A percentile compares a stretch with the other conserved stretches of the same genome.
These are phyloP conservation scores for Mycena latifolia DNA, from an alignment of 768 basidiomycete genomes.

Conservation along the genomic window DNA sequence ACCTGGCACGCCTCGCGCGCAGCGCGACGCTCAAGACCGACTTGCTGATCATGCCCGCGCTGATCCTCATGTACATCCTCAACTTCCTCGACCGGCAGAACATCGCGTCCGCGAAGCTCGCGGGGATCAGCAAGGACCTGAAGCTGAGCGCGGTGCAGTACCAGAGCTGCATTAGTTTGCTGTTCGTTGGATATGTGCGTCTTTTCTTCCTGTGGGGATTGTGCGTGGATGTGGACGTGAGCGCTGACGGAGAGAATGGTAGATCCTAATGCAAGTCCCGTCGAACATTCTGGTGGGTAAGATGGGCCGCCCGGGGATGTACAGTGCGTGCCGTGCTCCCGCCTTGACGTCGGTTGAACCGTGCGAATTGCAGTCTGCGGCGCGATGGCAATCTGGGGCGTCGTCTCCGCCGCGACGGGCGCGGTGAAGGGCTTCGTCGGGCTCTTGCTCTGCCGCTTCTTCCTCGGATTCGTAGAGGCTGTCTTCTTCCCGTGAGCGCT, in stretches of 20 bases:
- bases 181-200: constrained; percentile 33
- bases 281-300: constrained; percentile 35
- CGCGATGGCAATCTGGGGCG: constrained; percentile 32
- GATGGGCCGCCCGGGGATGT: constrained; percentile 27
- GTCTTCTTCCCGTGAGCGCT: constrained; percentile 60
- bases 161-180: constrained; percentile 30
- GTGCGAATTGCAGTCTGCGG: constrained; percentile 15
- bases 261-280: constrained; percentile 36
- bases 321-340: constrained; percentile 12
- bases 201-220: not conserved
- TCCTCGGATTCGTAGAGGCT: constrained; percentile 64
- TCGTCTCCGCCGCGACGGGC: constrained; percentile 31
- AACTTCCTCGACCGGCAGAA: constrained; percentile 37
- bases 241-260: not conserved
- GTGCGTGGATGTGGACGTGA: not conserved
- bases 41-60: constrained; percentile 25
- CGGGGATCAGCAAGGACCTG: constrained; percentile 22
- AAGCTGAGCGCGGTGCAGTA: constrained; percentile 28
- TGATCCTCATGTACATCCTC: constrained; percentile 32
- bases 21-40: constrained; percentile 33
- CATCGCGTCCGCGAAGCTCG: constrained; percentile 32
- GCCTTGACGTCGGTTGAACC: too few species aligned
- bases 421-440: constrained; percentile 51
- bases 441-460: constrained; percentile 61
- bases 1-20: constrained; percentile 15